These are phyloP conservation scores for Nevesoporus exiguus DNA, from an alignment of 768 basidiomycete genomes.

Conservation along the genomic window DNA sequence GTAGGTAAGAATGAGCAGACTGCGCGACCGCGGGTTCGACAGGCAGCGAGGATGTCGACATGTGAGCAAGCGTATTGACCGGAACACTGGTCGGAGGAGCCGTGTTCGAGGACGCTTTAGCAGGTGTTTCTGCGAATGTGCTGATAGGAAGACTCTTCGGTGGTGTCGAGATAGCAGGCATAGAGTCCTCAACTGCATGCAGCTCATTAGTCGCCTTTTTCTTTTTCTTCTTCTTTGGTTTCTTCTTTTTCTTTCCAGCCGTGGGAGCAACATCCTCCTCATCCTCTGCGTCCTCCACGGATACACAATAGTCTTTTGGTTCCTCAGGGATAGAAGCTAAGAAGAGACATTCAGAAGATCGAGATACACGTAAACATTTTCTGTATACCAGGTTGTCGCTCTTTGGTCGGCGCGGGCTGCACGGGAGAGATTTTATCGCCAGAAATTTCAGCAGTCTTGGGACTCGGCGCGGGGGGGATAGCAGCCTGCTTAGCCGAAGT, in stretches of 20 bases:
- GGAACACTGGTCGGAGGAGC: conserved; percentile 15
- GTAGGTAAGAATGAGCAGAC: conserved; percentile 68
- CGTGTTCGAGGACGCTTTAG: conserved; percentile 10
- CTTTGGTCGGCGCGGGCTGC: conserved; percentile 12
- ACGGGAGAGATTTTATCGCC: conserved; percentile 7
- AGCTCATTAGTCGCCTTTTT: conserved; percentile 33
- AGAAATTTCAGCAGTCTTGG: conserved; percentile 8
- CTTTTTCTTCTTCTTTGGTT: conserved; percentile 76
- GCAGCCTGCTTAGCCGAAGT: conserved; percentile 6
- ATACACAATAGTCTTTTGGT: conserved; percentile 39
- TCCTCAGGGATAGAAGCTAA: conserved; percentile 23
- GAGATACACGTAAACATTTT: neutral
- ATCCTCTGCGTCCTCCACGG: conserved; percentile 72
- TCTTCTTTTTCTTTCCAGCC: conserved; percentile 50
- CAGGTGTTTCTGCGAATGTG: conserved; percentile 26
- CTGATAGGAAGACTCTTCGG: conserved; percentile 17
- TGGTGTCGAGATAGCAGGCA: conserved; percentile 14
- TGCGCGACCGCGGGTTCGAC: conserved; percentile 53
- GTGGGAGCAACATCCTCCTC: conserved; percentile 42
- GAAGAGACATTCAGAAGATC: neutral
- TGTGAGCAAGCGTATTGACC: conserved; percentile 21
- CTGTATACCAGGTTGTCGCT: conserved; percentile 12
- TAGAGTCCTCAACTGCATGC: conserved; percentile 21
- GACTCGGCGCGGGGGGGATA: neutral
- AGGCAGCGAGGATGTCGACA: conserved; percentile 42